Conservation (phyloP, 495 filamentous ascomycete species). For the Hypomontagnella submonticulosa region DNA sequence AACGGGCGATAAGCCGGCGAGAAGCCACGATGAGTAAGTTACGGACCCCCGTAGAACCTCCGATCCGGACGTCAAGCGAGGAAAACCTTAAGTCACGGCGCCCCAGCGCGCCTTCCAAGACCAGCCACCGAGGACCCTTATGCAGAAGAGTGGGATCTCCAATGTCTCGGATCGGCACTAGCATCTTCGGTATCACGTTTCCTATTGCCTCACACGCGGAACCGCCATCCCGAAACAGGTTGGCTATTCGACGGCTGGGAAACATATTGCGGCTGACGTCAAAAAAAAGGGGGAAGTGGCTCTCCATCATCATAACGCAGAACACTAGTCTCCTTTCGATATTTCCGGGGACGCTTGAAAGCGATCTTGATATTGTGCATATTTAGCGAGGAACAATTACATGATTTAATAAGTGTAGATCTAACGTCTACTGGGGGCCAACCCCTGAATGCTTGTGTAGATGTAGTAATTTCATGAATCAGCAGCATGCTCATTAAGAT, state of each 20-base stretch:
- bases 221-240: no score
- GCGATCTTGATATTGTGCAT: background rate
- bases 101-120: background rate
- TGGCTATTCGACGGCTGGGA: no score
- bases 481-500: no score
- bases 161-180: no score
- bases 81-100: background rate
- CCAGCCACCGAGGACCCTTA: background rate
- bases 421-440: no score
- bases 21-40: slow-evolving; percentile 6
- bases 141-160: no score
- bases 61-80: slow-evolving; percentile 7
- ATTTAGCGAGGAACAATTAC: no score
- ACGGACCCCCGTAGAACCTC: background rate
- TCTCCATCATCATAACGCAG: background rate
- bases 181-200: no score
- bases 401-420: no score
- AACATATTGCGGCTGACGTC: background rate
- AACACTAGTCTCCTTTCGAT: background rate
- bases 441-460: no score
- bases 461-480: no score
- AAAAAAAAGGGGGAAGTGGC: background rate
- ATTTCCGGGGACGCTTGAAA: background rate
- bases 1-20: background rate
- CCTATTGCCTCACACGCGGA: no score